These are phyloP conservation scores for Aspergillus novofumigatus DNA, from an alignment of 2,329 filamentous ascomycete genomes.

Conservation along the genomic window DNA sequence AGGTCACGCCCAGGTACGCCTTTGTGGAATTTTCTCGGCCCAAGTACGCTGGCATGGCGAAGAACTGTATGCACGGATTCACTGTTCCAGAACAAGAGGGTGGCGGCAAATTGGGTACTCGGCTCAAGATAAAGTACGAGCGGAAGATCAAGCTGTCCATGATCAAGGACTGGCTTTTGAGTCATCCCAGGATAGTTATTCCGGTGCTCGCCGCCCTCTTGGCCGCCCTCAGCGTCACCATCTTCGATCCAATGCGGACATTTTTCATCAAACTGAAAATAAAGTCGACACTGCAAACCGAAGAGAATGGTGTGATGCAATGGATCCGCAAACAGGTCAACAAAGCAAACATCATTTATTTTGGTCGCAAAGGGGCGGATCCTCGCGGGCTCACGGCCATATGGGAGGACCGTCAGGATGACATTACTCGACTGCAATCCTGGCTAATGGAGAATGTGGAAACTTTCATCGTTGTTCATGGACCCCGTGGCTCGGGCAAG, in stretches of 20 bases:
- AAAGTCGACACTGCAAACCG: conserved; percentile 68
- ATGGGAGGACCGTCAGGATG: conserved; percentile 78
- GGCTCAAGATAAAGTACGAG: conserved; percentile 79
- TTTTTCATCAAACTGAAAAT: conserved; percentile 90
- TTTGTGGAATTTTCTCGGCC: conserved; percentile 70
- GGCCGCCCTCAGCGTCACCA: conserved; percentile 74
- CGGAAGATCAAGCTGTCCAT: conserved; percentile 70
- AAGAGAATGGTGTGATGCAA: conserved; percentile 67
- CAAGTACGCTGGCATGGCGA: conserved; percentile 77
- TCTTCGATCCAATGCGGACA: conserved; percentile 92
- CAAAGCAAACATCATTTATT: conserved; percentile 44
- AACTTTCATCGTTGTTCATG: conserved; percentile 91
- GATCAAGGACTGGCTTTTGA: conserved; percentile 82
- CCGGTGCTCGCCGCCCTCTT: conserved; percentile 76
- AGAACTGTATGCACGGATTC: conserved; percentile 88
- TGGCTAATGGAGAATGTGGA: conserved; percentile 87
- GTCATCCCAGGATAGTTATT: conserved; percentile 82
- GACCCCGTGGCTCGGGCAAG: conserved; percentile 87
- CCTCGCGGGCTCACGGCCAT: conserved; percentile 71
- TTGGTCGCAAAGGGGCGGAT: conserved; percentile 49
- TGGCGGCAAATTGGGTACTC: conserved; percentile 71
- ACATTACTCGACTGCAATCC: conserved; percentile 75
- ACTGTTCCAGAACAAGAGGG: conserved; percentile 64
- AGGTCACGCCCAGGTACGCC: conserved; percentile 75
- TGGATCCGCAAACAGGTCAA: conserved; percentile 70